Evolutionary conservation across 2,329 filamentous ascomycete species (phyloP), one percentile per base, ranked within the genome.

Genomic region (Didymella pomorum): DNA sequence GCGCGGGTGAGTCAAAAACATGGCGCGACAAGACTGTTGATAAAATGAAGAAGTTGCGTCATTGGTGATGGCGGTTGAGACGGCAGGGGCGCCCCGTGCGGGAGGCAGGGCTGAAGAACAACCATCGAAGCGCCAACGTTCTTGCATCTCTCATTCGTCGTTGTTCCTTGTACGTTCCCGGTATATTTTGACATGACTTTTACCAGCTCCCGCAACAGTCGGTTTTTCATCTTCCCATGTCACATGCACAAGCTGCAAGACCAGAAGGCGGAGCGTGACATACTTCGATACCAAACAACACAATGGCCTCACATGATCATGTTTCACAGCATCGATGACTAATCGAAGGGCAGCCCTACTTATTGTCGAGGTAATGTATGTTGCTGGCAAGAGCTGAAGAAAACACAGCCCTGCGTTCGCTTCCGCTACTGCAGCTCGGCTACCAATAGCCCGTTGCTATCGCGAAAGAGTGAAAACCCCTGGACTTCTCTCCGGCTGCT

Each of bases 81-180:
- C 60, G 64, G 63, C 60, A 64, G 60, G 60, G 59, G 62, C 62
- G 59, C 56, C 56, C 45, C 58, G 60, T 62, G 54, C 58, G 52
- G 52, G 31, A 47, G 43, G 61, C 63, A 70, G 62, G 63, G 62
- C 64, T 60, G 60, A 58, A 58, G 56, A 58, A 50, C 39, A 44
- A 31, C 25, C 43, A 46, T 45, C 39, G 49, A 52, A 58, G 56
- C 56, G 52, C 44, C 18, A 25, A 42, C 41, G 21, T 44, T 48
- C 54, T 54, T 62, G 52, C 45, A 52, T 54, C 46, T 28, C 10
- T 23, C 35, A n/a, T n/a, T n/a, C n/a, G n/a, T n/a, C n/a, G n/a
- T n/a, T n/a, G n/a, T n/a, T n/a, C n/a, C n/a, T n/a, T n/a, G n/a
- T n/a, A n/a, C n/a, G n/a, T n/a, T n/a, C n/a, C n/a, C n/a, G n/a